These are phyloP conservation scores for Pelargonium nanum DNA, from an alignment of 345 rosid genomes.

Conservation along the genomic window DNA sequence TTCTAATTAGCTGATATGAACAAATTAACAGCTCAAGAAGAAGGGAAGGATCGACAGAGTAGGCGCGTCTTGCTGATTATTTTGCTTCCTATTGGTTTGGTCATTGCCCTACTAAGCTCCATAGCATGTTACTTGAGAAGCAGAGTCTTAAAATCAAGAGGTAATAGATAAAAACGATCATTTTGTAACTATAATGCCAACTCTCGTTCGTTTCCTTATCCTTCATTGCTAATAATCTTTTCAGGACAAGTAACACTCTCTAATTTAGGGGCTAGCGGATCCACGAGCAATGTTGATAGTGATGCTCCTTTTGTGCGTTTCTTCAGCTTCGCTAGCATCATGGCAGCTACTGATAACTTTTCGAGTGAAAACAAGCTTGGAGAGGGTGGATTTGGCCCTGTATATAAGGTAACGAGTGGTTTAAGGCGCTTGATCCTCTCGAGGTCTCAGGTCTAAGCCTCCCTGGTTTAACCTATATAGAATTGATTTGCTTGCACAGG, in stretches of 20 bases:
- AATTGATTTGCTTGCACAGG: slow-evolving; percentile 7
- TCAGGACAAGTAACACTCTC: background rate
- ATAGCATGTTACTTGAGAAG: slow-evolving; percentile 4
- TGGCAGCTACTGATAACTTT: slow-evolving; percentile 30
- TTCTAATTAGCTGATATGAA: too few species aligned
- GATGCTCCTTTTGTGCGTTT: slow-evolving; percentile 16
- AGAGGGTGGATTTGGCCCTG: slow-evolving; percentile 40
- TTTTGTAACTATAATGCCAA: background rate
- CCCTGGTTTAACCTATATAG: background rate
- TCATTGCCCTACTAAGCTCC: slow-evolving; percentile 10
- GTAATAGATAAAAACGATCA: too few species aligned
- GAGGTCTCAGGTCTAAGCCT: background rate
- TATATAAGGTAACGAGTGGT: slow-evolving; percentile 37
- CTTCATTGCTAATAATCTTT: background rate
- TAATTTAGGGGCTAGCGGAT: background rate
- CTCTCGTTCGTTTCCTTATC: background rate
- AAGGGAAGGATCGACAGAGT: slow-evolving; percentile 4
- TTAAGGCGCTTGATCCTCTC: too few species aligned
- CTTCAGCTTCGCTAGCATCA: slow-evolving; percentile 18
- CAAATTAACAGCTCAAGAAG: slow-evolving; percentile 20
- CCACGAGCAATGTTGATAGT: background rate
- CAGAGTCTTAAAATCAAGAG: slow-evolving; percentile 14
- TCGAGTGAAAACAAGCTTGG: slow-evolving; percentile 27
- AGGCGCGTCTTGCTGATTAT: slow-evolving; percentile 14
- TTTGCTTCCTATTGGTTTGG: slow-evolving; percentile 16